Conservation (phyloP, 768 basidiomycete genomes). For the Austroboletus eburneus region DNA sequence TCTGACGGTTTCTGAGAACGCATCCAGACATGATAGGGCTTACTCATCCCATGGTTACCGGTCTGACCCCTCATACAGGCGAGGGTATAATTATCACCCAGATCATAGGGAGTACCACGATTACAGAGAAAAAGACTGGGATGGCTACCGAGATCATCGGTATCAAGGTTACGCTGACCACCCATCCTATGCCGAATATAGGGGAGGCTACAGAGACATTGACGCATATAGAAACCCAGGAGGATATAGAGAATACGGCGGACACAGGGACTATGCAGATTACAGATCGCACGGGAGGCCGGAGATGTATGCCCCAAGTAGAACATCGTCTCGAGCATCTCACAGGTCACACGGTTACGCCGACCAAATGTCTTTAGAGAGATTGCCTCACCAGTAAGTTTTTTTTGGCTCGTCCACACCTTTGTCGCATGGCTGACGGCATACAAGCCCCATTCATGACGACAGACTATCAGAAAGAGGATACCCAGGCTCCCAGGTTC, state of each 20-base stretch:
- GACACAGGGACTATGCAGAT: slow-evolving; percentile 16
- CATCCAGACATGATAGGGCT: slow-evolving; percentile 20
- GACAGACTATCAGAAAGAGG: slow-evolving; percentile 25
- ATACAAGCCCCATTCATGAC: slow-evolving; percentile 18
- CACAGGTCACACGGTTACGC: slow-evolving; percentile 23
- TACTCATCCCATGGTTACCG: slow-evolving; percentile 22
- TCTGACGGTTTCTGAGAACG: slow-evolving; percentile 9
- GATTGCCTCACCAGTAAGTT: slow-evolving; percentile 20
- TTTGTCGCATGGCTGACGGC: slow-evolving; percentile 5
- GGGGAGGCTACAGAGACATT: slow-evolving; percentile 10
- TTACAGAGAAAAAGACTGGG: slow-evolving; percentile 17
- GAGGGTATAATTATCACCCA: slow-evolving; percentile 18
- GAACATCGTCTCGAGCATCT: slow-evolving; percentile 24
- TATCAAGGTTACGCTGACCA: slow-evolving; percentile 17
- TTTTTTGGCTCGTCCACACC: not conserved
- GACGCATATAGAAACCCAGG: slow-evolving; percentile 6
- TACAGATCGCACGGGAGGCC: slow-evolving; percentile 9
- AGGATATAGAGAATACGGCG: slow-evolving; percentile 9
- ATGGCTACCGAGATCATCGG: slow-evolving; percentile 19
- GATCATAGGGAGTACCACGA: slow-evolving; percentile 21
- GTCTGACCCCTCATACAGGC: slow-evolving; percentile 23
- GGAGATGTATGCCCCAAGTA: slow-evolving; percentile 17
- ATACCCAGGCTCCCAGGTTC: slow-evolving; percentile 15
- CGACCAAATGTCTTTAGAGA: slow-evolving; percentile 15
- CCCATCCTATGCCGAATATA: slow-evolving; percentile 14